These are phyloP conservation scores for Xylariaceae sp. DNA, from an alignment of 2,329 filamentous ascomycete species.

Conservation along the genomic window DNA sequence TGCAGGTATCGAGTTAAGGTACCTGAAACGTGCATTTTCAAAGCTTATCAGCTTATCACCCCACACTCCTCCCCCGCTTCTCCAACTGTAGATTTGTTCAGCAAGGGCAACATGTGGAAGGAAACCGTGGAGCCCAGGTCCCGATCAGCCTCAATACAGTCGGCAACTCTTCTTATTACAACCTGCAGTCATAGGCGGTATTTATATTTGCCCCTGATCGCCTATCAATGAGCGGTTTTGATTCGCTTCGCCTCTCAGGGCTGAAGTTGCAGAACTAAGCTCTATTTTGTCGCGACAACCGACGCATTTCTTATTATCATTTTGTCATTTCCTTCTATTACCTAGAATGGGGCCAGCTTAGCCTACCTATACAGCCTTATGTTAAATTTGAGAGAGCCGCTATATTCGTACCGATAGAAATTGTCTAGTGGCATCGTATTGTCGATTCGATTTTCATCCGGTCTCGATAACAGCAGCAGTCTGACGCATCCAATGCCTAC, in stretches of 20 bases:
- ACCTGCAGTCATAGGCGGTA: not conserved
- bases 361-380: no score
- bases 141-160: slow-evolving; percentile 12
- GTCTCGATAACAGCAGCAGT: not conserved
- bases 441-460: not conserved
- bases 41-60: slow-evolving; percentile 25
- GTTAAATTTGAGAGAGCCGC: no score
- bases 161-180: not conserved
- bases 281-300: not conserved
- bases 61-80: slow-evolving; percentile 16
- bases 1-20: no score
- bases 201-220: no score
- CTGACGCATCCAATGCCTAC: slow-evolving; percentile 6
- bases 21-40: no score
- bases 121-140: not conserved
- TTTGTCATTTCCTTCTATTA: not conserved
- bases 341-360: no score
- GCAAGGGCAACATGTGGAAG: slow-evolving; percentile 8
- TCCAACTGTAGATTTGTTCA: slow-evolving; percentile 9
- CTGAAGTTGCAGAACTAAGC: no score
- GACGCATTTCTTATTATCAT: not conserved
- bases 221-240: no score
- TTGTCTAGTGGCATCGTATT: no score
- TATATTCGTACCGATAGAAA: no score
- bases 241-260: no score